These are phyloP conservation scores for Pontederia paniculata DNA, from an alignment of 176 grass and related monocot genomes.

Conservation along the genomic window DNA sequence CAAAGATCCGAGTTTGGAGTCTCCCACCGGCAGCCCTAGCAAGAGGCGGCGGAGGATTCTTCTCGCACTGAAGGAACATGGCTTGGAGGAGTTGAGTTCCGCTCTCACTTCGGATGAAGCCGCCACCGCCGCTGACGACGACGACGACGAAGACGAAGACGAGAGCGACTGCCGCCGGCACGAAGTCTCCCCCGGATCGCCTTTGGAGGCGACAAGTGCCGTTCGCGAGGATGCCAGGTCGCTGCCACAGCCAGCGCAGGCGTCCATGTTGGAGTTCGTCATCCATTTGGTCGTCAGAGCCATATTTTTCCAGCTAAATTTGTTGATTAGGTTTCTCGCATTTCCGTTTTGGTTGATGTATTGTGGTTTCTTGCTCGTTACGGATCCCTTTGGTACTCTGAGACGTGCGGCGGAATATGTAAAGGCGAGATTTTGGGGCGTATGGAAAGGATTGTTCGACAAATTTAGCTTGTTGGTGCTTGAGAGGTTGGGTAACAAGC, in stretches of 20 bases:
- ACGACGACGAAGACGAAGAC: background rate
- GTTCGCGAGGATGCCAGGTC: background rate
- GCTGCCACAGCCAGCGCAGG: background rate
- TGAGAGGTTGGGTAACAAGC: constrained; percentile 22
- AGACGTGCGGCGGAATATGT: constrained; percentile 19
- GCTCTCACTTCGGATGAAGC: constrained; percentile 1
- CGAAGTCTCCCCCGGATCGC: background rate
- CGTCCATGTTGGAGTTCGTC: constrained; percentile 30
- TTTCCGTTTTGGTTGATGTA: constrained; percentile 64
- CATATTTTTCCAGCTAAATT: constrained; percentile 47
- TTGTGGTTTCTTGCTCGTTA: constrained; percentile 40
- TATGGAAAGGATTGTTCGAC: constrained; percentile 10
- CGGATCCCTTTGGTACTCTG: constrained; percentile 35
- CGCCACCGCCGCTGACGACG: background rate
- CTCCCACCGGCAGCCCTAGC: background rate
- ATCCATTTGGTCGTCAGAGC: constrained; percentile 45
- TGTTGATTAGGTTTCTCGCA: constrained; percentile 34
- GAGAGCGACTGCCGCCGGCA: background rate
- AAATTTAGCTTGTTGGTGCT: constrained; percentile 20
- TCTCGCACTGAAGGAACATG: background rate
- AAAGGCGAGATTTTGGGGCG: constrained; percentile 12
- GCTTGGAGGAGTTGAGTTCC: background rate
- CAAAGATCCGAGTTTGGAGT: background rate
- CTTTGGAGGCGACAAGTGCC: background rate
- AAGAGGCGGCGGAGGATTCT: background rate